Conservation (phyloP, 176 grass and related monocot species). For the Bolboschoenus planiculmis region DNA sequence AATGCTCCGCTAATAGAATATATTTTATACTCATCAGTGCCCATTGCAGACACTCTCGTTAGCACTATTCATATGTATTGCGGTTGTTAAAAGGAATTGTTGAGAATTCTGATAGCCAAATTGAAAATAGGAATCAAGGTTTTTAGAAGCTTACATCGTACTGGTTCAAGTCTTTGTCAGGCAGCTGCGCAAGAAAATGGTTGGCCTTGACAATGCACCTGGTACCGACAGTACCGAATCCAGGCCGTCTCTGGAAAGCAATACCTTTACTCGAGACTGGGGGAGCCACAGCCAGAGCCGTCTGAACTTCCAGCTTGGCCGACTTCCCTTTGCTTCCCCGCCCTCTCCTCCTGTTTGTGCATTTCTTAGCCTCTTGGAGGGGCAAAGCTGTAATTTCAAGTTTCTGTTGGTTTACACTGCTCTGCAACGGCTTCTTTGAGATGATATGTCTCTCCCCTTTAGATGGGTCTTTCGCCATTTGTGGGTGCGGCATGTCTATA, state of each 20-base stretch:
- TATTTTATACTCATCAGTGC: background rate
- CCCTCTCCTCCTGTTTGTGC: conserved; percentile 43
- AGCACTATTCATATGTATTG: background rate
- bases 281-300: conserved; percentile 19
- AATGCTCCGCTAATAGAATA: background rate
- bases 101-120: background rate
- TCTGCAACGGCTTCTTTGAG: conserved; percentile 84
- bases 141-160: conserved; percentile 44
- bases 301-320: background rate
- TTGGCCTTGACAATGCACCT: conserved; percentile 66
- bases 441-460: conserved; percentile 37
- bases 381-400: conserved; percentile 20
- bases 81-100: background rate
- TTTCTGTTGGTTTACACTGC: conserved; percentile 69
- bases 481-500: conserved; percentile 33
- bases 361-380: conserved; percentile 48
- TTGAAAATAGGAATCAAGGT: background rate
- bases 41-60: background rate
- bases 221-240: conserved; percentile 72
- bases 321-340: conserved; percentile 47
- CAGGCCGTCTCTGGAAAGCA: conserved; percentile 63
- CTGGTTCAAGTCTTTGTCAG: conserved; percentile 62
- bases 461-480: conserved; percentile 29
- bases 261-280: conserved; percentile 62
- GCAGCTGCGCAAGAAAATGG: conserved; percentile 55